phyloP scores from a whole-genome alignment of 768 basidiomycete species.

The Leccinum longicurvipes region DNA sequence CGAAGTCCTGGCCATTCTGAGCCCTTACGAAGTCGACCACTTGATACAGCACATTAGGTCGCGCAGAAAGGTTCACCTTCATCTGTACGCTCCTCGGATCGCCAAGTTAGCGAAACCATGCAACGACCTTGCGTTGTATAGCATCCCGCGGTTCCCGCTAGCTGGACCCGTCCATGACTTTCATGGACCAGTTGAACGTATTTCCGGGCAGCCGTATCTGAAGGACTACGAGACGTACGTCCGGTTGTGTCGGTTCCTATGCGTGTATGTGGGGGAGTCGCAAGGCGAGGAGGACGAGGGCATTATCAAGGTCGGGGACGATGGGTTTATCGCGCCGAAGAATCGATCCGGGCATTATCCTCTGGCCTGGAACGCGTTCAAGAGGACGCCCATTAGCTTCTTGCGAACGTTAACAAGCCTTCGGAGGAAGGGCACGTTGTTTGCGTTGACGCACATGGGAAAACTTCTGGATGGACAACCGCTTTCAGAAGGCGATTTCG shows the following conservation, averaged over 20 bases:
- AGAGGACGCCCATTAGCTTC: slow-evolving; percentile 33
- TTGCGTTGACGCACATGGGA: slow-evolving; percentile 40
- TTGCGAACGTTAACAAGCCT: slow-evolving; percentile 19
- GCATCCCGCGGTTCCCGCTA: neutral
- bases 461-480: slow-evolving; percentile 32
- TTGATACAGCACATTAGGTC: slow-evolving; percentile 36
- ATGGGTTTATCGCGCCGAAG: slow-evolving; percentile 8
- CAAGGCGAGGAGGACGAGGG: neutral
- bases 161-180: neutral
- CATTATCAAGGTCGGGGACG: neutral
- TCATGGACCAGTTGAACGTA: neutral
- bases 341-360: neutral
- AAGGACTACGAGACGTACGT: slow-evolving; percentile 21
- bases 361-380: slow-evolving; percentile 24
- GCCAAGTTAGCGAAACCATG: slow-evolving; percentile 33
- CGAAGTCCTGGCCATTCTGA: slow-evolving; percentile 36
- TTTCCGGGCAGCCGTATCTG: neutral
- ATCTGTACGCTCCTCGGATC: slow-evolving; percentile 41
- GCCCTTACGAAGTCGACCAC: slow-evolving; percentile 39
- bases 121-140: neutral
- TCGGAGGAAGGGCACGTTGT: slow-evolving; percentile 41
- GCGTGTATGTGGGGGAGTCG: neutral
- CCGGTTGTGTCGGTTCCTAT: neutral
- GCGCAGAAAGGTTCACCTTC: slow-evolving; percentile 34
- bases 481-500: slow-evolving; percentile 17